Percentiles rank a stretch among this genome's conserved stretches.
phyloP scores from a whole-genome alignment of 2,329 filamentous ascomycete genomes.

The Fusarium nodosum region DNA sequence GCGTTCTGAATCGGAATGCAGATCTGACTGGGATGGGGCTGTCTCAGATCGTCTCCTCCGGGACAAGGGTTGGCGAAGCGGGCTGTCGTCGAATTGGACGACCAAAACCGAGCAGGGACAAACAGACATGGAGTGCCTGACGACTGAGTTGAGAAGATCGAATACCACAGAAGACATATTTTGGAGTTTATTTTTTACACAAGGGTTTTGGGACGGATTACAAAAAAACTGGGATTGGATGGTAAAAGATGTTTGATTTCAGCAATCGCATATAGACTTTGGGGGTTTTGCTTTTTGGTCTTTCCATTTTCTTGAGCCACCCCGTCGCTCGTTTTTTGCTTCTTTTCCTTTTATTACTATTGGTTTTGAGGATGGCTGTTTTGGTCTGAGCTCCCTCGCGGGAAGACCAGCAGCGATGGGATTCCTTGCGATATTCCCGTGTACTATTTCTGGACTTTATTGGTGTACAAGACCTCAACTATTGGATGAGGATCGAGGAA shows the following conservation, averaged over 20 bases:
- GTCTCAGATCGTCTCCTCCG: conserved; percentile 49
- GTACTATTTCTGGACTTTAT: conserved; percentile 47
- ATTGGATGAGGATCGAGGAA: conserved; percentile 39
- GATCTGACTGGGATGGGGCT: conserved; percentile 49
- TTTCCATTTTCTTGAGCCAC: conserved; percentile 24
- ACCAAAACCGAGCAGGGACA: conserved; percentile 27
- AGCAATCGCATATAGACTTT: conserved; percentile 51
- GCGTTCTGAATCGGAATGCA: conserved; percentile 50
- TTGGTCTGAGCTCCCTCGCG: conserved; percentile 41
- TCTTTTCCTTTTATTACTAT: conserved; percentile 30
- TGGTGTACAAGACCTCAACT: conserved; percentile 49
- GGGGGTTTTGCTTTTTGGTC: conserved; percentile 35
- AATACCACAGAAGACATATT: conserved; percentile 32
- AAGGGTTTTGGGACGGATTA: conserved; percentile 43
- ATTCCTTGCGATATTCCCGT: conserved; percentile 37
- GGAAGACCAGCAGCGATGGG: conserved; percentile 40
- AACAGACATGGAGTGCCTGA: conserved; percentile 7
- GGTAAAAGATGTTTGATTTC: conserved; percentile 48
- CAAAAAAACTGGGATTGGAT: conserved; percentile 49
- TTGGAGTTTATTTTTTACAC: conserved; percentile 36
- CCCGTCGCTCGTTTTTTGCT: conserved; percentile 40
- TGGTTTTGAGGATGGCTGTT: conserved; percentile 18
- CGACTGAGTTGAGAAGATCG: conserved; percentile 16
- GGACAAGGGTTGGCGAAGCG: conserved; percentile 29
- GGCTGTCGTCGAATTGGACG: conserved; percentile 15